These are phyloP conservation scores for Schwanniomyces pseudopolymorphus DNA, from an alignment of 805 yeast genomes.

Conservation along the genomic window DNA sequence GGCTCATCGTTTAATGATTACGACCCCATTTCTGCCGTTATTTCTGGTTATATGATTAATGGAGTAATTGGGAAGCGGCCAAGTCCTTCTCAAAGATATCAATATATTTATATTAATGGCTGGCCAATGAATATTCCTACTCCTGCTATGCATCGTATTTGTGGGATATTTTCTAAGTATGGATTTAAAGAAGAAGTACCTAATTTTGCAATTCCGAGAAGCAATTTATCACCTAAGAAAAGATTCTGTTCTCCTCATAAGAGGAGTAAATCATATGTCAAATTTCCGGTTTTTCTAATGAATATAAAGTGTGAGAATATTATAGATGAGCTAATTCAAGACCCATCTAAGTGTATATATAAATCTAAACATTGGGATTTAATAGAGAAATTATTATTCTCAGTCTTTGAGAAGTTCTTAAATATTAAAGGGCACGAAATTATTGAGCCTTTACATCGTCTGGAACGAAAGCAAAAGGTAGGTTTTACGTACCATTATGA, in stretches of 20 bases:
- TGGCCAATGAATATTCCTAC: constrained; percentile 19
- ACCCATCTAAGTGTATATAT: constrained; percentile 33
- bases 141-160: constrained; percentile 15
- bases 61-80: constrained; percentile 43
- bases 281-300: constrained; percentile 40
- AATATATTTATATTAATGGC: constrained; percentile 47
- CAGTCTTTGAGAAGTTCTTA: constrained; percentile 15
- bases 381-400: constrained; percentile 28
- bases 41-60: constrained; percentile 21
- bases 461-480: neutral
- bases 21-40: constrained; percentile 25
- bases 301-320: constrained; percentile 22
- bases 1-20: constrained; percentile 22
- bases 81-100: constrained; percentile 35
- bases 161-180: constrained; percentile 19
- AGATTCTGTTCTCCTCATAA: neutral
- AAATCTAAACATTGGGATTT: constrained; percentile 19
- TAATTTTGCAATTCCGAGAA: neutral
- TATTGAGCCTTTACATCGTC: neutral
- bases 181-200: constrained; percentile 16
- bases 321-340: constrained; percentile 40
- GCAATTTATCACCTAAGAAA: constrained; percentile 13
- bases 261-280: constrained; percentile 24
- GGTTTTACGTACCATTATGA: too few species aligned
- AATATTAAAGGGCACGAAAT: neutral